Base-by-base conservation (phyloP, 2,329 filamentous ascomycete species). In the Cladophialophora immunda region DNA sequence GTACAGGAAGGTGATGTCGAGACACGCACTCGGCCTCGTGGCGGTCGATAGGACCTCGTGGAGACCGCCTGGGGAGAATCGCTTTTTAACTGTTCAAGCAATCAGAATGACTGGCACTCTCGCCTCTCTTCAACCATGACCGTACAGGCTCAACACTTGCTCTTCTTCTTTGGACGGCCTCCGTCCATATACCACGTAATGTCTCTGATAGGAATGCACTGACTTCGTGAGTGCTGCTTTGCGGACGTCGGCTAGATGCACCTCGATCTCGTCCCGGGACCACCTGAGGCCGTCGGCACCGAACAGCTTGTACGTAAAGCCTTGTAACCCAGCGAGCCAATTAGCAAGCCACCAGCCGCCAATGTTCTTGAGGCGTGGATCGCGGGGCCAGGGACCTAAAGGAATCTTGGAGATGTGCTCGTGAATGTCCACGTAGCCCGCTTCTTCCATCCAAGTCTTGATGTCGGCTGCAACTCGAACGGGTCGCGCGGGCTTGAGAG, bases 341-440 rank as follows among this genome's bases (percentile, higher is more conserved):
- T 84, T 84, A 36, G 74, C 76, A 66, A 82, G 78, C 70, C 78
- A 83, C 77, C 81, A 85, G 7, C 77, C 75, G n/a, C 85, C 85
- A 17, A 86, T 76, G 54, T 80, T 73, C 64, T 81, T 84, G 38
- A 82, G 72, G 15, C 79, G 77, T 9, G 79, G 77, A 63, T 86
- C 83, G 56, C 76, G 78, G 0, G 83, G 81, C 85, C 85, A 87
- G 2, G 79, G 75, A 58, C 85, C 85, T 32, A 82, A 77, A 0
- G 85, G 84, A 6, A 89, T 79, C 74, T 86, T 87, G 70, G 80
- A 81, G 15, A 84, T 73, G 36, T 81, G 79, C 69, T 86, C 82
- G 55, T 84, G 78, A 11, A 89, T 81, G 62, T 89, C 84, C 2
- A 84, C 80, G 65, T 87, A 89, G 0, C 87, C 87, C 1, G 85